Base-by-base conservation (phyloP, 1,284 basidiomycete genomes). In the Rhodofomes roseus region DNA sequence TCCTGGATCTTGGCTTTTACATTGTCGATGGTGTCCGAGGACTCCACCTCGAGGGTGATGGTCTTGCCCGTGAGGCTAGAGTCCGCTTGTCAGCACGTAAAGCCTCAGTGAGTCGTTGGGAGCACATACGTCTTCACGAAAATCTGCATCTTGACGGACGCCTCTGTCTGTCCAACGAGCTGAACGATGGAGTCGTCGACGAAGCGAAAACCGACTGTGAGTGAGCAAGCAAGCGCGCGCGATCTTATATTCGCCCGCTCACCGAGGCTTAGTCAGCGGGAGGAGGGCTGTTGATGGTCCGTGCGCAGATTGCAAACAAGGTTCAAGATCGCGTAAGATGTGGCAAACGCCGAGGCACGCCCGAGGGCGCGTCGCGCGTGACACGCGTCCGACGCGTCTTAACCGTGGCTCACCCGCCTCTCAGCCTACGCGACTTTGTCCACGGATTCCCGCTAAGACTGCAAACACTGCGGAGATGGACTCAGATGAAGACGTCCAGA, bases 1-100 rank as follows among this genome's bases (percentile, higher is more conserved):
- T 95, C 93, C 75, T 95, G 93, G 72, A 96, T 96, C 79, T 96
- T 96, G 75, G 91, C 85, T 83, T 96, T 95, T 80, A 96, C 94
- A 85, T 96, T 96, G 84, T 98, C 95, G 79, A 97, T 96, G 65
- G 95, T 96, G 82, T 96, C 94, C 62, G 91, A 94, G 65, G 93
- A 95, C 79, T 96, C 94, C 66, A 96, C 95, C 84, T 97, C 95
- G 74, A 96, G 91, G 71, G 95, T 96, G 83, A 97, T 96, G 67
- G 95, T 97, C 84, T 98, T 98, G 76, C 96, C 96, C 83, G 96
- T 98, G 68, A 98, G 92, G 85, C 92, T 95, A 58, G 43, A 27
- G 4, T 5, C 50, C 29, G n/a, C 25, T 22, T 25, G 43, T 61
- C 54, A 63, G 39, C 50, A 51, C 9, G 18, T 2, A 23, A 52